Evolutionary conservation across 1,139 yeast genomes (phyloP), one percentile per base, ranked within the genome.

Genomic region (Suhomyces coccinellae): DNA sequence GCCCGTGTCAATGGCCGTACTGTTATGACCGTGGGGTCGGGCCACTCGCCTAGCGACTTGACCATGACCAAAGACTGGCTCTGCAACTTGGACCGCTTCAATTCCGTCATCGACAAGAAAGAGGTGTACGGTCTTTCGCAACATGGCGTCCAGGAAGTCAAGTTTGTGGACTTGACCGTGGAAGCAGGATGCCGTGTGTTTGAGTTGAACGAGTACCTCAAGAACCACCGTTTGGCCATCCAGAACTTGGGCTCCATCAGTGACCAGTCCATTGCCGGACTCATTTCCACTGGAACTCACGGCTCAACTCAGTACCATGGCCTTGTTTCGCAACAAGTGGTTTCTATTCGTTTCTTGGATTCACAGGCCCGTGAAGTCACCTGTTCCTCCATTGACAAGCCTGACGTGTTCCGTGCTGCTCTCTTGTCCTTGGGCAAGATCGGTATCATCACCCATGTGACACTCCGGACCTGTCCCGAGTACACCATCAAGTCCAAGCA

Each of bases 291-390:
- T 0, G 98, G 98, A 32, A 90, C 98, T 0, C 99, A 93, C 61
- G 99, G 99, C 2, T 87, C 97, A 1, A 84, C 96, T 8, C 95
- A 93, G 43, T 88, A 78, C 63, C 98, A 93, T 58, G 97, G 98
- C 0, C 73, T 91, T 38, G 88, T 93, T 4, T 82, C 95, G 10
- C 93, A 90, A 58, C 97, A 90, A 63, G 78, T 89, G 49, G 97
- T 91, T 3, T 80, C 83, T 46, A 65, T 93, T 47, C 81, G 87
- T 6, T 69, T 91, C 35, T 80, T 87, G 46, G 82, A 86, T 54
- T 87, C 93, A 35, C 66, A 68, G 48, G 98, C 97, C 24, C 81
- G 87, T 51, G 59, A 83, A 16, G 70, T 88, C 26, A 77, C 74
- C 41, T 85, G 96, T 58, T 87, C 93, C 11, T 80, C 90, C 8